Evolutionary conservation across 768 basidiomycete genomes (phyloP).

Genomic region (Myochromella boudieri): DNA sequence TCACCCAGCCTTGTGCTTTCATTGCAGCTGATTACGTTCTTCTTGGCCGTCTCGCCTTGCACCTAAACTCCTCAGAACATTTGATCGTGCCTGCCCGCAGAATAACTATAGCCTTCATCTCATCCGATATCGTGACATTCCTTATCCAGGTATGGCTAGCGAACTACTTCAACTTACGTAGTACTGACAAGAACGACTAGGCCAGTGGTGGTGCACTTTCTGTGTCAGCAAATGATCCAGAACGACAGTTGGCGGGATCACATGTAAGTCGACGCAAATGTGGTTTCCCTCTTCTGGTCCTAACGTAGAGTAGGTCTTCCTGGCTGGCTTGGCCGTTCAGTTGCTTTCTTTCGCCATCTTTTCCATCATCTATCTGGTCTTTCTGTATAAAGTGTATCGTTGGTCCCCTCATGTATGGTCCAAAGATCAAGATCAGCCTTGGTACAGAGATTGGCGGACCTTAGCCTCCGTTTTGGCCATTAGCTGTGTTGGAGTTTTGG

Average conservation of each 20-base stretch:
- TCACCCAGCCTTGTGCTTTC: conserved; percentile 66
- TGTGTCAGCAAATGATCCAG: conserved; percentile 35
- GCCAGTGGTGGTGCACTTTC: conserved; percentile 50
- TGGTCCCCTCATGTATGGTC: conserved; percentile 40
- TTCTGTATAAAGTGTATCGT: conserved; percentile 47
- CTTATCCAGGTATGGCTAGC: conserved; percentile 51
- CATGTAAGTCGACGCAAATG: conserved; percentile 30
- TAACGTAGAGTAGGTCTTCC: conserved; percentile 41
- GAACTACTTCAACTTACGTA: not conserved
- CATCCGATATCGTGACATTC: conserved; percentile 66
- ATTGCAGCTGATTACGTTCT: conserved; percentile 69
- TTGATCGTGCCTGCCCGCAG: conserved; percentile 46
- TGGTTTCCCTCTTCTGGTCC: not conserved
- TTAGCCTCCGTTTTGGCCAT: conserved; percentile 49
- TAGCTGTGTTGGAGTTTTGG: conserved; percentile 65
- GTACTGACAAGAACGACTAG: conserved; percentile 21
- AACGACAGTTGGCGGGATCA: conserved; percentile 29
- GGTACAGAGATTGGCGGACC: conserved; percentile 59
- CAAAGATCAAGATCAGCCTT: conserved; percentile 34
- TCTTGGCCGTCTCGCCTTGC: conserved; percentile 56
- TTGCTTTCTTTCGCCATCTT: conserved; percentile 53
- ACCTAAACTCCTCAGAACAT: conserved; percentile 45
- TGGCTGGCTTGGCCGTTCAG: conserved; percentile 58
- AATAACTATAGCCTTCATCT: conserved; percentile 59
- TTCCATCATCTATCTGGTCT: conserved; percentile 43